Evolutionary conservation across 495 filamentous ascomycete species (phyloP), one percentile per base, ranked within the genome.

Genomic region (Durotheca rogersii): DNA sequence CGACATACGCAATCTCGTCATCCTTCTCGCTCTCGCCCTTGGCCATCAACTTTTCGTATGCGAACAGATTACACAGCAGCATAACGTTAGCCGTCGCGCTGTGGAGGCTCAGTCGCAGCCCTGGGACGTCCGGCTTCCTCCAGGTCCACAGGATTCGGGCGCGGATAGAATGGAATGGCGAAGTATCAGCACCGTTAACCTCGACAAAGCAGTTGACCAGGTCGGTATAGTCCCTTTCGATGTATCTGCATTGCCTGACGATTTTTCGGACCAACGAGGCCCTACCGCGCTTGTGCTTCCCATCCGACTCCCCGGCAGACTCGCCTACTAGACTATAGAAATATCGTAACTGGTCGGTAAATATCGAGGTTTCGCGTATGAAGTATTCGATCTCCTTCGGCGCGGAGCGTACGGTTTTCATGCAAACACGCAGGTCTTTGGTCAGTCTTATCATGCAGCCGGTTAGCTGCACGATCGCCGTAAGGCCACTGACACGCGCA

Each of bases 61-160:
- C 14, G 12, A 59, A 59, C 12, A 50, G 33, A 17, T 17, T 50
- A 6, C 40, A 46, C 6, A 54, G 21, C 9, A 54, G 39, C 6
- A 7, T 30, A 7, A 59, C 40, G 20, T 46, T 54, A 2, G 34
- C 36, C 39, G 27, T 54, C 17, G 56, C 46, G 17, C 56, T 54
- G 32, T 46, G 46, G 20, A 59, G 36, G 21, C 41, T 41, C 21
- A 59, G 20, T 2, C 50, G 46, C 9, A 59, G 20, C 12, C 48
- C 56, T 33, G 50, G 50, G 25, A 59, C 35, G 7, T 55, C 56
- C 6, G 50, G 51, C 10, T 38, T 54, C 9, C 51, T 59, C 56
- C 39, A 54, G 18, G 55, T 39, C 50, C 56, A 55, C 20, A 54
- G 12, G 23, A 55, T 30, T 32, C 56, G 45, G 19, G 18, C 45